Base-by-base conservation (phyloP, 805 yeast genomes). In the Candida lessepsii region DNA sequence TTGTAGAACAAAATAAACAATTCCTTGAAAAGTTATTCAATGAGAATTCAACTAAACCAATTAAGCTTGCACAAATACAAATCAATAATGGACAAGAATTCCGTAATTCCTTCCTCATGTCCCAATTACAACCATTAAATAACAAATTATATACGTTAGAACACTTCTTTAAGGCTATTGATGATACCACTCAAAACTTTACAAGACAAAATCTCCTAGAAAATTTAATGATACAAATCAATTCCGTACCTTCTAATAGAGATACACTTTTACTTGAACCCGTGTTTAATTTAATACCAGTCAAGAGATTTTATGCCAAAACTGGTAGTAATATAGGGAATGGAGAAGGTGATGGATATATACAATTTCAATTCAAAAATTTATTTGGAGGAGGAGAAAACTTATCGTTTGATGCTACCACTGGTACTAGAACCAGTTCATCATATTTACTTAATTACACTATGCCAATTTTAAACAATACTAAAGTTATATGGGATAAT, bases 271-370 rank as follows among this genome's bases (percentile, higher is more conserved):
- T 51, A 31, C 41, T 71, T 16, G 61, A 63, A 2, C 73, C 74
- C 2, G 56, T 63, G 2, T 64, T 67, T 50, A 63, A 64, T 37
- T 41, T 64, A 3, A 29, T 59, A 4, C 90, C 91, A 0, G 75
- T 75, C 3, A 87, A 87, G 50, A 74, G 76, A 49, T 84, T 89
- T 51, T 73, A 76, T 44, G 90, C 95, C 39, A 86, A 85, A 52
- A 86, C 97, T 1, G 99, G 99, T 3, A 93, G 98, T 2, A 90
- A 89, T 60, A 78, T 93, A 6, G 98, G 98, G 2, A 91, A 93
- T 56, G 96, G 96, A 23, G 98, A 93, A 66, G 99, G 97, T 21
- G 93, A 86, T 56, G 98, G 97, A 1, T 89, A 90, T 55, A 72
- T 88, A 34, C 82, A 86, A 23, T 78, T 90, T 41, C 89, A 58